Evolutionary conservation across 225 moss, liverwort and hornwort genomes (phyloP), one percentile per base, ranked within the genome.

Genomic region (Climacium dendroides): DNA sequence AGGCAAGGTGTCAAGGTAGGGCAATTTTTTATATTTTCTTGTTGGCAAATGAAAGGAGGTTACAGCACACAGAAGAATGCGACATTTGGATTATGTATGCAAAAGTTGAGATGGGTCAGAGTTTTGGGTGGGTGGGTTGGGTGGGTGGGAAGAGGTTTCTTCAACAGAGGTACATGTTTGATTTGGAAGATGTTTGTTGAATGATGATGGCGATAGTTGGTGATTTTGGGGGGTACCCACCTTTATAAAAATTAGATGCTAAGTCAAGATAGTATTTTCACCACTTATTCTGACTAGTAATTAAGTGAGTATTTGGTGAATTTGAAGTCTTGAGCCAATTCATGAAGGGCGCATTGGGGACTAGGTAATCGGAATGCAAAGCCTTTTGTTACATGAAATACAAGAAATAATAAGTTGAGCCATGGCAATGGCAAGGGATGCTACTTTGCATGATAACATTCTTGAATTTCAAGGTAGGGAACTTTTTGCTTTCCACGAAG

Each of bases 211-310:
- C 1, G 30, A 7, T 6, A 47, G 6, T 7, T 47, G 29, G 2
- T 1, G 5, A 17, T 45, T 71, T 11, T 28, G 10, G 0, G 2
- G 3, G 6, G 2, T 9, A 15, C 0, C 3, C 6, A 17, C 28
- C 9, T 25, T 47, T 16, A 10, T 45, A 30, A 10, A 48, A 50
- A 50, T 13, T 2, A 13, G 2, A 12, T 1, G 0, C 7, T 23
- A 8, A 34, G 13, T 52, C 5, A 22, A 53, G 9, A 15, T 2
- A 5, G 0, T 35, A 53, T 24, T 14, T 23, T 23, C 3, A 35
- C 23, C 8, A 52, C 15, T 8, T 8, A 14, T 14, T 7, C 7
- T 50, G n/a, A n/a, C n/a, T n/a, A 19, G 50, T 32, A 32, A 29
- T 18, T 12, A 22, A 32, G 18, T 10, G 9, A 17, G 6, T 47